A percentile compares a stretch with the other conserved stretches of the same genome.
These are phyloP conservation scores for Sugiyamaella pinicola DNA, from an alignment of 1,139 yeast species.

Conservation along the genomic window DNA sequence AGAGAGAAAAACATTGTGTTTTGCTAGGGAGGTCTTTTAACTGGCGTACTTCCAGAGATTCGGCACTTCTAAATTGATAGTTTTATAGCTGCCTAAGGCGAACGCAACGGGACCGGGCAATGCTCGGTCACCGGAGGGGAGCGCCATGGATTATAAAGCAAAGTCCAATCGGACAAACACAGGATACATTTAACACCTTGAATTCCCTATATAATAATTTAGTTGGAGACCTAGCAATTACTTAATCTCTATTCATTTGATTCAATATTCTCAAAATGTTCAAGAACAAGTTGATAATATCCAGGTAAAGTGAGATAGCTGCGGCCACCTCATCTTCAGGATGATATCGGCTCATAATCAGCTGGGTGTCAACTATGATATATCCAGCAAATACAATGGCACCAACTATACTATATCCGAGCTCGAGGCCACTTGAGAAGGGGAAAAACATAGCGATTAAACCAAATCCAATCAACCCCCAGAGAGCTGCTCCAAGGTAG, in stretches of 20 bases:
- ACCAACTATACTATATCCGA: conserved; percentile 70
- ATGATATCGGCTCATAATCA: conserved; percentile 74
- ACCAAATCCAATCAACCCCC: conserved; percentile 74
- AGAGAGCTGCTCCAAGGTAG: conserved; percentile 59
- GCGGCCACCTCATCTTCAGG: conserved; percentile 87
- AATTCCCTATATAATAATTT: conserved; percentile 6
- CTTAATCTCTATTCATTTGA: conserved; percentile 43
- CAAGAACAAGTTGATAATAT: conserved; percentile 76
- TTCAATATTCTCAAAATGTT: conserved; percentile 71
- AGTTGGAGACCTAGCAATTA: background rate
- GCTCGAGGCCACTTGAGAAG: conserved; percentile 54
- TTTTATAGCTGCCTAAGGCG: too few species aligned
- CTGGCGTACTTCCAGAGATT: too few species aligned
- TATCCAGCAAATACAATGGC: conserved; percentile 74
- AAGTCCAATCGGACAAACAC: too few species aligned
- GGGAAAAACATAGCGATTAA: conserved; percentile 71
- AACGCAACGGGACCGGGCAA: background rate
- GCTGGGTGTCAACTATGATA: conserved; percentile 79
- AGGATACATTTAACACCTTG: background rate
- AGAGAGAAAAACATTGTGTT: too few species aligned
- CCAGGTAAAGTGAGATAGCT: conserved; percentile 75
- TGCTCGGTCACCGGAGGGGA: conserved; percentile 1
- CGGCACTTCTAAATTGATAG: too few species aligned
- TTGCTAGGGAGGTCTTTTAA: too few species aligned
- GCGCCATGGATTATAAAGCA: background rate